phyloP scores from a whole-genome alignment of 352 stramenopile genomes.

The Phytophthora melonis region DNA sequence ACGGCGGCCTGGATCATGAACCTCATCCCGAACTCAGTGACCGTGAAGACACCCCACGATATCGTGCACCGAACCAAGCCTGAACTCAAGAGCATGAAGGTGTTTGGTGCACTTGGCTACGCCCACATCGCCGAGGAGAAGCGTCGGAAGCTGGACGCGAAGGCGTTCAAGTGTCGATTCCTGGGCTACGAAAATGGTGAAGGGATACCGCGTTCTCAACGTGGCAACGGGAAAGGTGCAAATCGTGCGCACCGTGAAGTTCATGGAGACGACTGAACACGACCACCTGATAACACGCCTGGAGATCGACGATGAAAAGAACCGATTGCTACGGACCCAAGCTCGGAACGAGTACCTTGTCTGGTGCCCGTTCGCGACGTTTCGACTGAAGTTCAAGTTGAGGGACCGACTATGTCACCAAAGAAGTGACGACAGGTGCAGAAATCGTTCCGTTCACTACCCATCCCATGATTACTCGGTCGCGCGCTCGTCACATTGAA shows the following conservation, averaged over 20 bases:
- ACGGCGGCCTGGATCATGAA: no score
- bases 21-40: no score
- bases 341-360: not conserved
- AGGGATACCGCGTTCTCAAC: no score
- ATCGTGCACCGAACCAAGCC: no score
- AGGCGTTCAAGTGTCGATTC: no score
- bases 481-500: slow-evolving; percentile 2
- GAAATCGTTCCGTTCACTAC: not conserved
- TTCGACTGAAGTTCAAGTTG: not conserved
- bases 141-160: no score
- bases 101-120: no score
- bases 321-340: not conserved
- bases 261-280: not conserved
- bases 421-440: not conserved
- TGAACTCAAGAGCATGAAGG: no score
- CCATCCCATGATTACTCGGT: slow-evolving; percentile 18
- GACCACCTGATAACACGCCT: not conserved
- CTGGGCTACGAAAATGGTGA: no score
- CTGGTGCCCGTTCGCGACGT: not conserved
- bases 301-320: not conserved
- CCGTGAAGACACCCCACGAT: no score
- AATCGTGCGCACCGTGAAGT: slow-evolving; percentile 2
- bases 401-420: not conserved
- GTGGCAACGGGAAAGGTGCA: no score
- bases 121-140: no score